Base-by-base conservation (phyloP, 1,284 basidiomycete species). In the Neonothopanus nambi region DNA sequence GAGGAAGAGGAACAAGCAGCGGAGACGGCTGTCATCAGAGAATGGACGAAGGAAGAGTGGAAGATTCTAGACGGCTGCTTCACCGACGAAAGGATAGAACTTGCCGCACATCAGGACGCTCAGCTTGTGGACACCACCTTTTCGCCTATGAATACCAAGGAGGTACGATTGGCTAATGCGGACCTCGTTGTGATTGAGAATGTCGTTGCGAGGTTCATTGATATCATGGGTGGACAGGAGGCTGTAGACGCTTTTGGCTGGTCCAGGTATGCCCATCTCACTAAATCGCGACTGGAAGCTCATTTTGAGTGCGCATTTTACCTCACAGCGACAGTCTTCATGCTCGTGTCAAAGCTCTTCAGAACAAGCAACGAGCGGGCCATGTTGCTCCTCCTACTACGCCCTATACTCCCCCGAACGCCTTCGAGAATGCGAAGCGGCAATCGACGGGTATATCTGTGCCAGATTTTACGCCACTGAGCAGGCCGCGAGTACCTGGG, bases 41-140 rank as follows among this genome's bases (percentile, higher is more conserved):
- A 69, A 36, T 91, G 87, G 85, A 76, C 78, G 6, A 89, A 87
- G 65, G 79, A 82, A 24, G 83, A 87, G 54, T 91, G 86, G 85
- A 89, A 85, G 65, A 66, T 76, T 36, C 74, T 93, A 28, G 87
- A 91, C 65, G 80, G 79, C 23, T 93, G 89, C 64, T 85, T 91
- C 59, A 84, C 84, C 6, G 84, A 88, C 51, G 84, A 87, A 66
- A 72, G 85, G 17, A 66, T 85, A 21, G 72, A 74, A 5, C 60
- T 79, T 26, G 80, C 73, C 2, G 66, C 65, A 24, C 55, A n/a
- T 13, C 24, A 28, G 7, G 37, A 35, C 15, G 9, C 20, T n/a
- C 24, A 33, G 40, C 50, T 51, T 44, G 17, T 47, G 38, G n/a
- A n/a, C n/a, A n/a, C 11, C 55, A 56, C 17, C 56, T 54, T n/a